A percentile compares a stretch with the other conserved stretches of the same genome.
Evolutionary conservation across 169 alveolate species (phyloP).

Genomic region (Plasmodium yoelii): DNA sequence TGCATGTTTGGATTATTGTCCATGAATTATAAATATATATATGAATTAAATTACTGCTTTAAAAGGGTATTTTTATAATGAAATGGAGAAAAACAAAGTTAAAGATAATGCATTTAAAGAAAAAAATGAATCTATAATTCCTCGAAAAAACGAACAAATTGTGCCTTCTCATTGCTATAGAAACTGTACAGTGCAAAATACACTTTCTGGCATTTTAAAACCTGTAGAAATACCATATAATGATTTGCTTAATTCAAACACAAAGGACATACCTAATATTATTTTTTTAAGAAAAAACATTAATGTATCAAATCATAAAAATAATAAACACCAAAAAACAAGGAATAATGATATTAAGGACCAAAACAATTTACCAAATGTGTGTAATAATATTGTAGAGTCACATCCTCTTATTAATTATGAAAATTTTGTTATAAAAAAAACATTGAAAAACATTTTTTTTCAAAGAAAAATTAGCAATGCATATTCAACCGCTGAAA

Average conservation of each 20-base stretch:
- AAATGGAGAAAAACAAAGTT: conserved; percentile 22
- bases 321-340: conserved; percentile 9
- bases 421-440: conserved; percentile 18
- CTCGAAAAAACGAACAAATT: conserved; percentile 39
- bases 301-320: background rate
- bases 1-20: background rate
- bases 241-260: conserved; percentile 17
- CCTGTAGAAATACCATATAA: conserved; percentile 14
- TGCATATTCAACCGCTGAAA: conserved; percentile 20
- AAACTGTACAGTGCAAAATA: conserved; percentile 7
- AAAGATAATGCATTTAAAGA: conserved; percentile 24
- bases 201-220: conserved; percentile 9
- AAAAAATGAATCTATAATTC: conserved; percentile 33
- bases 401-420: conserved; percentile 13
- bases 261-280: conserved; percentile 23
- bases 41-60: conserved; percentile 16
- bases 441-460: conserved; percentile 9
- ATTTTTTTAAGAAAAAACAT: conserved; percentile 37
- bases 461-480: conserved; percentile 32
- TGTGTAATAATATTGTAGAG: conserved; percentile 4
- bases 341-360: conserved; percentile 9
- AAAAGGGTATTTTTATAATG: conserved; percentile 22
- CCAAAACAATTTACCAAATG: conserved; percentile 4
- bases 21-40: conserved; percentile 16
- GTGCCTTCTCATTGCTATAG: conserved; percentile 21